phyloP scores from a whole-genome alignment of 139 green algal species.

The Ulvella scutata region DNA sequence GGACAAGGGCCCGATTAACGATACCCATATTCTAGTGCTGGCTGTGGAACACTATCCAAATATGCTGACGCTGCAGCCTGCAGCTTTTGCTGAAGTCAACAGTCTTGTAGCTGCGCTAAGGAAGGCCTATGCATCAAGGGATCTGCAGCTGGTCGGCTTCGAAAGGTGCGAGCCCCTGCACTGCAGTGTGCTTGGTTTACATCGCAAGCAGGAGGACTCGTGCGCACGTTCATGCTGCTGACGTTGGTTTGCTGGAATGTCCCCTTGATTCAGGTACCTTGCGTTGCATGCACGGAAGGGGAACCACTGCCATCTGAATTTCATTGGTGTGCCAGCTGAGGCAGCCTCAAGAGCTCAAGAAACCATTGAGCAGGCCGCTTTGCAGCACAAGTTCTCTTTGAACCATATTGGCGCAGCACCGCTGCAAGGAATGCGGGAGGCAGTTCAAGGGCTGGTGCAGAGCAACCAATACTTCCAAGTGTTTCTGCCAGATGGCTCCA shows the following conservation, averaged over 20 bases:
- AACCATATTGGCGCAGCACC: background rate
- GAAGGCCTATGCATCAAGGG: background rate
- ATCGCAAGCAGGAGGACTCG: no score
- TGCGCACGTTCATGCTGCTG: no score
- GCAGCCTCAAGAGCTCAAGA: background rate
- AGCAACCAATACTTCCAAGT: background rate
- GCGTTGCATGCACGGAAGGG: background rate
- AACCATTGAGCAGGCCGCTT: background rate
- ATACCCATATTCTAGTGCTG: background rate
- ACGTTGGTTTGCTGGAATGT: no score
- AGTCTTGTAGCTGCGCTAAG: background rate
- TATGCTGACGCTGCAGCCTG: background rate
- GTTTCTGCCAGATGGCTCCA: background rate
- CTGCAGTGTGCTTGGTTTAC: no score
- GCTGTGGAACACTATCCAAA: background rate
- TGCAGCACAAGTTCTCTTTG: background rate
- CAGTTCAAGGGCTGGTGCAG: background rate
- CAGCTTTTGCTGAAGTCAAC: background rate
- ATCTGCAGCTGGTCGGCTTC: background rate
- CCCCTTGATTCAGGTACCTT: background rate
- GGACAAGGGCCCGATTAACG: background rate
- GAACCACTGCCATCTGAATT: background rate
- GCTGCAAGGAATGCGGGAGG: background rate
- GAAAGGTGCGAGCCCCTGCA: no score
- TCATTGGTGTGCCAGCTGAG: background rate